Percentiles rank a stretch among this genome's conserved stretches.
Conservation (phyloP, 306 rosid genomes). For the Vigna radiata region DNA sequence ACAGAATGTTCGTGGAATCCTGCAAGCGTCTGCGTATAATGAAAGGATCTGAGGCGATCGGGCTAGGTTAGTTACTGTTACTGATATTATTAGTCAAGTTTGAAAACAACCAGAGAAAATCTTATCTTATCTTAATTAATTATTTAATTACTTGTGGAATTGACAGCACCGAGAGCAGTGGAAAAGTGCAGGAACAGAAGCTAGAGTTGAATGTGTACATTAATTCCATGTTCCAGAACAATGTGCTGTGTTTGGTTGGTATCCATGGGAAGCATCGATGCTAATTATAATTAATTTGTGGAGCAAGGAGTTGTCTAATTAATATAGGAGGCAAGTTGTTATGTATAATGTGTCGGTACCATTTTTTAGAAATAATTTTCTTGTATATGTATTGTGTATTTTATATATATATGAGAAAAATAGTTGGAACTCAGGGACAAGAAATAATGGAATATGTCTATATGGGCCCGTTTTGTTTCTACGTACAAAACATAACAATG, state of each 20-base stretch:
- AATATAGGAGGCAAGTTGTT: constrained; percentile 43
- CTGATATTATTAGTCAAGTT: not conserved
- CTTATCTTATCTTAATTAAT: not conserved
- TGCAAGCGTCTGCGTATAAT: constrained; percentile 76
- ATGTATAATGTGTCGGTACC: constrained; percentile 46
- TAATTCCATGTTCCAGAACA: not conserved
- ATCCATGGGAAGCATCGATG: not conserved
- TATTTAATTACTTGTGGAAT: not conserved
- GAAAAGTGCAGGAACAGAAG: constrained; percentile 79
- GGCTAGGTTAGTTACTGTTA: constrained; percentile 63
- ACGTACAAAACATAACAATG: not conserved
- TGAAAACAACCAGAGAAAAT: not conserved
- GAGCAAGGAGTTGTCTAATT: constrained; percentile 11
- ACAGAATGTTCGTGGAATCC: constrained; percentile 72
- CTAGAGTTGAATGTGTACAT: constrained; percentile 41
- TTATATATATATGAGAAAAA: constrained; percentile 46
- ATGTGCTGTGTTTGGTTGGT: not conserved
- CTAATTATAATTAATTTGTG: not conserved
- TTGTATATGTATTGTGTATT: constrained; percentile 26
- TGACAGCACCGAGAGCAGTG: constrained; percentile 79
- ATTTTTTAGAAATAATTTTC: constrained; percentile 20
- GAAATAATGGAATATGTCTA: constrained; percentile 61
- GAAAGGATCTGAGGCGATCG: constrained; percentile 87
- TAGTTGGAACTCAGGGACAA: constrained; percentile 53
- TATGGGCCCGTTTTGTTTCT: constrained; percentile 41